Conservation (phyloP, 768 basidiomycete genomes). For the Hygrophoropsis aurantiaca region DNA sequence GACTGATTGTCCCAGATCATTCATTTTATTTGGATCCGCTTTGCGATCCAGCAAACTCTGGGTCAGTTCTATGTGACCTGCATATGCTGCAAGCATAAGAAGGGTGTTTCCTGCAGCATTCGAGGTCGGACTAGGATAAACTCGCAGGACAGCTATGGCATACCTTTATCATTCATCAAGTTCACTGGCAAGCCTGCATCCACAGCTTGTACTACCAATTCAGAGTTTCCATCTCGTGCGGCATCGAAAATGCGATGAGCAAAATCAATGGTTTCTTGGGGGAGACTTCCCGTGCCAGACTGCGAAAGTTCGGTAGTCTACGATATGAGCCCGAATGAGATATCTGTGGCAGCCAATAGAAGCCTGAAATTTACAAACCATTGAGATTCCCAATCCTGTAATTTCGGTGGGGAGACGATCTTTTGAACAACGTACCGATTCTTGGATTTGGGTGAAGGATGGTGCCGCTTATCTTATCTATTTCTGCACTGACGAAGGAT, state of each 20-base stretch:
- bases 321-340: no score
- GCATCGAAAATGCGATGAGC: slow-evolving; percentile 77
- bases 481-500: no score
- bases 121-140: slow-evolving; percentile 1
- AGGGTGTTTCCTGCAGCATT: slow-evolving; percentile 63
- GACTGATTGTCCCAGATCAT: slow-evolving; percentile 72
- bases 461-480: no score
- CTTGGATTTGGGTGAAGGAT: no score
- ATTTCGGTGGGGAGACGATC: no score
- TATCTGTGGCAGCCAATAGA: no score
- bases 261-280: slow-evolving; percentile 41
- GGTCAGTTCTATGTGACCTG: slow-evolving; percentile 58
- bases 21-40: slow-evolving; percentile 67
- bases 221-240: slow-evolving; percentile 57
- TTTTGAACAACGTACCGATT: no score
- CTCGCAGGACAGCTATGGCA: slow-evolving; percentile 4
- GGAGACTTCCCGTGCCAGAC: slow-evolving; percentile 17
- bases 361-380: no score
- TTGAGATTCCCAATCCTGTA: no score
- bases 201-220: slow-evolving; percentile 56
- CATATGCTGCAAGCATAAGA: slow-evolving; percentile 76
- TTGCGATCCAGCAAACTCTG: slow-evolving; percentile 52
- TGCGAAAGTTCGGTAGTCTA: no score
- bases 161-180: slow-evolving; percentile 72
- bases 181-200: slow-evolving; percentile 71